These are phyloP conservation scores for Psilocybe azurescens DNA, from an alignment of 768 basidiomycete genomes.

Conservation along the genomic window DNA sequence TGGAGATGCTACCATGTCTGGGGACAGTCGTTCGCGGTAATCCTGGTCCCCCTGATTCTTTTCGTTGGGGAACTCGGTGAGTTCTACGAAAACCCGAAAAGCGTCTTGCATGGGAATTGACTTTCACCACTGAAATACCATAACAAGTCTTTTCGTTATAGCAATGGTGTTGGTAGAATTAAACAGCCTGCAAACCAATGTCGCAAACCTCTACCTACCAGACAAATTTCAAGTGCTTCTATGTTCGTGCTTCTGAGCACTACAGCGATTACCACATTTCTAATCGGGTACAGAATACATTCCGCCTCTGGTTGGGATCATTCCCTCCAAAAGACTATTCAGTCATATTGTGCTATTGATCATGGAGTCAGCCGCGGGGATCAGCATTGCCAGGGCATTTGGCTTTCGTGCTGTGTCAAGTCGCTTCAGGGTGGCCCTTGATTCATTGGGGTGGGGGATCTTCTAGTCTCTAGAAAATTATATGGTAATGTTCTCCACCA, in stretches of 20 bases:
- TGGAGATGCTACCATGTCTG: constrained; percentile 11
- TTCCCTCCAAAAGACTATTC: neutral
- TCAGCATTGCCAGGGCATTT: too few species aligned
- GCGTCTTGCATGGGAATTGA: neutral
- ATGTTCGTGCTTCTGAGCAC: constrained; percentile 1
- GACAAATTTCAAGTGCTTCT: neutral
- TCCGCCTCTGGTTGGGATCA: neutral
- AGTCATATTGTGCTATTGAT: neutral
- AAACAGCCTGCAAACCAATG: too few species aligned
- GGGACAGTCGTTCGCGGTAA: neutral
- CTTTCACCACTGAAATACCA: neutral
- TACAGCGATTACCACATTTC: constrained; percentile 1
- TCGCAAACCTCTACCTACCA: neutral
- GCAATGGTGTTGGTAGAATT: neutral
- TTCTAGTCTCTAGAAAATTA: too few species aligned
- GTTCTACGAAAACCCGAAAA: neutral
- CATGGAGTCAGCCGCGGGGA: constrained; percentile 5
- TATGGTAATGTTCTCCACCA: too few species aligned
- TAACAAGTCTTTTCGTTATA: neutral
- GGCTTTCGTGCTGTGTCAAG: too few species aligned
- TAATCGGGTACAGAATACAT: constrained; percentile 6
- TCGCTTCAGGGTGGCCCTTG: too few species aligned
- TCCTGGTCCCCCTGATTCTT: neutral
- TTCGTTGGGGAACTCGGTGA: constrained; percentile 1
- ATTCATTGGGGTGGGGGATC: too few species aligned